Conservation (phyloP, 2,329 filamentous ascomycete genomes). For the Fusarium gaditjirri region DNA sequence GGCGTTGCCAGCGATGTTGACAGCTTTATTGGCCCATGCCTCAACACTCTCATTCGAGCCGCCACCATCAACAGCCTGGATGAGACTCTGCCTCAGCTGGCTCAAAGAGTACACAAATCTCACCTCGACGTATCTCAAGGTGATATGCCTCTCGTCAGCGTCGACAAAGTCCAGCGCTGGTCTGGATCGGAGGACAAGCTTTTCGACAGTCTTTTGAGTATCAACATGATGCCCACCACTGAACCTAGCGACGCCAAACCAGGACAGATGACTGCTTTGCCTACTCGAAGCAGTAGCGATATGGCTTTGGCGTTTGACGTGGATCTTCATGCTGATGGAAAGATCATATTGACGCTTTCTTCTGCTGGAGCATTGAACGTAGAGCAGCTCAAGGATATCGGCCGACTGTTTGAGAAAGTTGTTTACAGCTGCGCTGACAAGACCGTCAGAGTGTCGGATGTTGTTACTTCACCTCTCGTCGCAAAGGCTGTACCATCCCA, state of each 20-base stretch:
- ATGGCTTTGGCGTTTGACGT: slow-evolving; percentile 20
- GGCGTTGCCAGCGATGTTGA: neutral
- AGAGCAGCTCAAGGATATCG: neutral
- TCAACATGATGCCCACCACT: neutral
- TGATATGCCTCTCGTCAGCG: slow-evolving; percentile 11
- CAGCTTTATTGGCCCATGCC: slow-evolving; percentile 10
- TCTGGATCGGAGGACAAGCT: slow-evolving; percentile 12
- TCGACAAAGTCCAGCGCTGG: slow-evolving; percentile 19
- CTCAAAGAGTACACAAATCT: neutral
- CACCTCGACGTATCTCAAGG: neutral
- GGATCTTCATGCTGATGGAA: slow-evolving; percentile 14
- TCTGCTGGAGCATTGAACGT: neutral
- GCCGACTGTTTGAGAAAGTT: slow-evolving; percentile 1
- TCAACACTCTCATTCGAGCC: slow-evolving; percentile 12
- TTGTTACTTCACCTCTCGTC: neutral
- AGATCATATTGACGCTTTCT: neutral
- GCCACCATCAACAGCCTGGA: neutral
- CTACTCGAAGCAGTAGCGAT: slow-evolving; percentile 10
- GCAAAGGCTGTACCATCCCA: fast-evolving
- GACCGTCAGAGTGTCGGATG: neutral
- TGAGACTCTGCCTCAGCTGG: neutral
- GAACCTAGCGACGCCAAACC: fast-evolving
- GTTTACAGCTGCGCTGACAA: neutral
- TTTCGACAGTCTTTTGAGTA: slow-evolving; percentile 20
- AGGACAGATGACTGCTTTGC: slow-evolving; percentile 5